Base-by-base conservation (phyloP, 805 yeast genomes). In the Novakomyces olei region DNA sequence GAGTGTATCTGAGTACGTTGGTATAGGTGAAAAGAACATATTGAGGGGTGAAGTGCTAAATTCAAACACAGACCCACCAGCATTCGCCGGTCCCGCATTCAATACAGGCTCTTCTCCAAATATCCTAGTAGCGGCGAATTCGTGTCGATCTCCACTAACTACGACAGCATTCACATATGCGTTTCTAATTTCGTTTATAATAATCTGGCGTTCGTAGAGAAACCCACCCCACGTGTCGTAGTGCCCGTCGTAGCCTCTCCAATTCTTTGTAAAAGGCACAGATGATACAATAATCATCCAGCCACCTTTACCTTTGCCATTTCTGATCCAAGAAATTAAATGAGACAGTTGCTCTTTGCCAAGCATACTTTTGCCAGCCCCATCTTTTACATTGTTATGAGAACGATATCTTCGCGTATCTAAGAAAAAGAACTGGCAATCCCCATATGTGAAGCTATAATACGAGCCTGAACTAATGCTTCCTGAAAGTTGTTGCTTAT, bases 151-250 rank as follows among this genome's bases (percentile, higher is more conserved):
- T 5, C 46, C 46, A n/a, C 40, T 33, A 15, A 42, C 27, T 16
- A 42, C 17, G 12, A 42, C 29, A 4, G 39, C 42, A 15, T 36
- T 29, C 5, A 27, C 34, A 15, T 16, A 36, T 7, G 34, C 32
- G 41, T 39, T 36, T n/a, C n/a, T n/a, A 35, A 42, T 27, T 33
- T 30, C 32, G 5, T 33, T 26, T 7, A 42, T 29, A 4, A 42
- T 26, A 10, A 14, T 12, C 24, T 20, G 17, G 5, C 46, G 37
- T 27, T 42, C 46, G 29, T 39, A 30, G 9, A 40, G 35, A 19
- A 38, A 42, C 9, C 46, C 44, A 4, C 39, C 45, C 46, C 46
- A 42, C 3, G 46, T 42, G 19, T 41, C 45, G 3, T 7, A 6
- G 15, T 30, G 23, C 2, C 25, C 25, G 18, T 42, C 46, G 4